Evolutionary conservation across 202 grass and related monocot species (phyloP), one percentile per base, ranked within the genome.

Genomic region (Setaria italica): DNA sequence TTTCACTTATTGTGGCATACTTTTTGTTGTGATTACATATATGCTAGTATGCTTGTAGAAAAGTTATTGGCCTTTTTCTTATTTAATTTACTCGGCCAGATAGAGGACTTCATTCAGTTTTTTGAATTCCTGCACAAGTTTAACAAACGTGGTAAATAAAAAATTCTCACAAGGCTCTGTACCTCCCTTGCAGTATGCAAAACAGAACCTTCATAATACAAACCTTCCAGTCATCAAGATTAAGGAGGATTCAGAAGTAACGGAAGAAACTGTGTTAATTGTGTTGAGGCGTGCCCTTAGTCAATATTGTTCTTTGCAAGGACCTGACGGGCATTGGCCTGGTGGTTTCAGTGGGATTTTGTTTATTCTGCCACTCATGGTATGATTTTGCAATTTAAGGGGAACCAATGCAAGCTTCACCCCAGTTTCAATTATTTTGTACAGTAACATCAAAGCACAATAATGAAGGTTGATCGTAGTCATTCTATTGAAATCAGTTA

Each of bases 291-390:
- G 51, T 10, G 86, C 16, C 35, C 62, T 88, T 47, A 62, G 6
- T 79, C 58, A 55, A 15, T 33, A 47, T 47, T 76, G 51, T 35
- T 45, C 51, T 62, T 13, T 88, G 35, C 86, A 88, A 79, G 64
- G 49, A 68, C 35, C 77, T 0, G 72, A 78, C 35, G 86, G 86
- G 1, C 80, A 88, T 60, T 88, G 86, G 86, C 80, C 80, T 21
- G 62, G 62, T 21, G 80, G 14, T 55, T 88, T 20, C 4, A 62
- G 70, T 1, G 86, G 86, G 20, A 32, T 77, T 25, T 54, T 64
- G 51, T 88, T 88, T 39, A 68, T 70, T 46, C 25, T 88, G 3
- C 80, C 86, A 12, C 39, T 82, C 54, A 72, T 72, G 80, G 80
- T 82, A 82, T 15, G 67, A 33, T 45, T 71, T 33, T 48, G 25